Evolutionary conservation across 768 basidiomycete species (phyloP), one percentile per base, ranked within the genome.

Genomic region (Kwoniella sp.): DNA sequence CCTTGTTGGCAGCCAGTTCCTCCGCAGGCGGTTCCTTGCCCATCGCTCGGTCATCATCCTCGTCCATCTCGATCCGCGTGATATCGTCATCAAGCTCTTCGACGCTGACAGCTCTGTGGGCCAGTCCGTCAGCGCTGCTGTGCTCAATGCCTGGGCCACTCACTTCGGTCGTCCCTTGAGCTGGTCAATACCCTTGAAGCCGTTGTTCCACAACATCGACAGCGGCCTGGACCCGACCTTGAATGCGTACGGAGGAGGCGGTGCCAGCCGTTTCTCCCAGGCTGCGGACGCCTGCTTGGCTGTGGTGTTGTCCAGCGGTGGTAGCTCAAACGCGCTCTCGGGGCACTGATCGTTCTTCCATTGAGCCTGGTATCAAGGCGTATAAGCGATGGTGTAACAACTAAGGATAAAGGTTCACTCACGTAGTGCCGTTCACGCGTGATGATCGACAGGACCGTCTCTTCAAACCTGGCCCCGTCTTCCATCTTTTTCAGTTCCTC

Each of bases 281-380:
- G 46, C 22, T 34, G 59, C 48, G 2, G 61, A 60, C 15, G 49
- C 59, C 27, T 62, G 52, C 22, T 46, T 42, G 7, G 61, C 60
- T 1, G 55, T 46, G 2, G 25, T 31, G 5, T 48, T 39, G 12
- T 55, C 52, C 26, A 67, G 23, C 5, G 69, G 65, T 1, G 60
- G 61, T 14, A 67, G 44, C 43, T 67, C 65, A 43, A 70, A 70
- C 6, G 59, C 53, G 5, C 31, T 38, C 48, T 67, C 65, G 1
- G 65, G 65, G 53, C 69, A 67, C 7, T 50, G 57, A 15, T 65
- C 65, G 36, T 67, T 70, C 46, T 70, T 70, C 69, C 69, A 70
- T 63, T 67, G 60, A 3, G 69, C 69, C 68, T 70, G 34, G 5
- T 32, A 15, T 41, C 37, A 49, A 8, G 23, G 36, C 9, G n/a